A percentile compares a stretch with the other conserved stretches of the same genome.
These are phyloP conservation scores for Astrocystis sublimbata DNA, from an alignment of 495 filamentous ascomycete genomes.

Conservation along the genomic window DNA sequence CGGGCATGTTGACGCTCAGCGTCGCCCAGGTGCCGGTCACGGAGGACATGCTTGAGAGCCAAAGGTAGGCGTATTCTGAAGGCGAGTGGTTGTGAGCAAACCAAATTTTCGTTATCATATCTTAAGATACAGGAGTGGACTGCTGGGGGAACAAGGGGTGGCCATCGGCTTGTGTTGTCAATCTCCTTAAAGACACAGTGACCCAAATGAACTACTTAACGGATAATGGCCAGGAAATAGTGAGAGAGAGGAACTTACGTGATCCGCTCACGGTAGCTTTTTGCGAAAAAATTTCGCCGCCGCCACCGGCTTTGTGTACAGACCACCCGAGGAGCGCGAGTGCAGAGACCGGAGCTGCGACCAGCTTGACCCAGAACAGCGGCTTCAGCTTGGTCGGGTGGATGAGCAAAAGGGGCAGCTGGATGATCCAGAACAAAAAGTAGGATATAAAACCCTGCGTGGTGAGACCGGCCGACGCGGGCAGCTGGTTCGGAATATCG, in stretches of 20 bases:
- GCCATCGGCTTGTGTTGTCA: background rate
- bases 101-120: background rate
- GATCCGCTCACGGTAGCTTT: slow-evolving; percentile 44
- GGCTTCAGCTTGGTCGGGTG: slow-evolving; percentile 58
- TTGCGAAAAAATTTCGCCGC: slow-evolving; percentile 47
- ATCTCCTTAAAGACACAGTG: background rate
- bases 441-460: slow-evolving; percentile 66
- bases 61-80: slow-evolving; percentile 39
- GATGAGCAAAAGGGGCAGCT: slow-evolving; percentile 57
- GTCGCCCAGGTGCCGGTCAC: slow-evolving; percentile 48
- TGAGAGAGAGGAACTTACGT: background rate
- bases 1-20: slow-evolving; percentile 56
- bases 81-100: background rate
- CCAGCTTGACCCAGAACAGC: slow-evolving; percentile 60
- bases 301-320: slow-evolving; percentile 48
- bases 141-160: background rate
- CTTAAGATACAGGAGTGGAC: background rate
- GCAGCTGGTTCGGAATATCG: slow-evolving; percentile 55
- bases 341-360: slow-evolving; percentile 53
- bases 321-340: slow-evolving; percentile 58
- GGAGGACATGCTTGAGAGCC: slow-evolving; percentile 47
- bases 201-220: too few relatives aligned
- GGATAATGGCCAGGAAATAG: too few relatives aligned
- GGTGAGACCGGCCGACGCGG: slow-evolving; percentile 60
- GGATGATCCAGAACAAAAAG: slow-evolving; percentile 61